Percentiles rank a stretch among this genome's conserved stretches.
These are phyloP conservation scores for Globisporangium apiculatum DNA, from an alignment of 352 stramenopile species.

Conservation along the genomic window DNA sequence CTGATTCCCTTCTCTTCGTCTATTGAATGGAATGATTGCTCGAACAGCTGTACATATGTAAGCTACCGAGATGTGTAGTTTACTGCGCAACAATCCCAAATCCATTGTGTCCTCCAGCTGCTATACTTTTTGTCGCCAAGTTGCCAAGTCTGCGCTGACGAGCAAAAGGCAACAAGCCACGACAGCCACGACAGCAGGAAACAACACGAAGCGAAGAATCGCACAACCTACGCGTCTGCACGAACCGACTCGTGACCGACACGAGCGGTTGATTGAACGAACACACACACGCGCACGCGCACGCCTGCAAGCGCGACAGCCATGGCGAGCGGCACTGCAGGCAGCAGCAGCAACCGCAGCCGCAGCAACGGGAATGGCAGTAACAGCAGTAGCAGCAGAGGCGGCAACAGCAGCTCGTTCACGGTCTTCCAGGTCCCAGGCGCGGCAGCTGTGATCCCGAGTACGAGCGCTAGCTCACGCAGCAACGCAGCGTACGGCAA, in stretches of 20 bases:
- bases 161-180: not conserved
- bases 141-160: too few relatives aligned
- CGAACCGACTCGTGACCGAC: too few relatives aligned
- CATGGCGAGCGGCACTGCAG: not conserved
- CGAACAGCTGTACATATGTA: too few relatives aligned
- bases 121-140: too few relatives aligned
- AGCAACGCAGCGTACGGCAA: slow-evolving; percentile 3
- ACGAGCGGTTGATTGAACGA: not conserved
- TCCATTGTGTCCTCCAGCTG: too few relatives aligned
- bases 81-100: too few relatives aligned
- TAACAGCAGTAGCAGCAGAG: not conserved
- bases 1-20: too few relatives aligned
- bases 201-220: not conserved
- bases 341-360: not conserved
- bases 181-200: not conserved
- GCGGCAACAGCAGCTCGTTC: slow-evolving; percentile 29
- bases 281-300: not conserved
- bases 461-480: not conserved
- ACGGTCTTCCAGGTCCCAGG: slow-evolving; percentile 62
- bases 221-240: too few relatives aligned
- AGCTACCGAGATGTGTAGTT: too few relatives aligned
- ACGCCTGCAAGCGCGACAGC: not conserved
- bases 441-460: slow-evolving; percentile 8
- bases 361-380: not conserved
- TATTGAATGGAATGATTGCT: too few relatives aligned